Base-by-base conservation (phyloP, 345 rosid species). In the Syzygium aromaticum region DNA sequence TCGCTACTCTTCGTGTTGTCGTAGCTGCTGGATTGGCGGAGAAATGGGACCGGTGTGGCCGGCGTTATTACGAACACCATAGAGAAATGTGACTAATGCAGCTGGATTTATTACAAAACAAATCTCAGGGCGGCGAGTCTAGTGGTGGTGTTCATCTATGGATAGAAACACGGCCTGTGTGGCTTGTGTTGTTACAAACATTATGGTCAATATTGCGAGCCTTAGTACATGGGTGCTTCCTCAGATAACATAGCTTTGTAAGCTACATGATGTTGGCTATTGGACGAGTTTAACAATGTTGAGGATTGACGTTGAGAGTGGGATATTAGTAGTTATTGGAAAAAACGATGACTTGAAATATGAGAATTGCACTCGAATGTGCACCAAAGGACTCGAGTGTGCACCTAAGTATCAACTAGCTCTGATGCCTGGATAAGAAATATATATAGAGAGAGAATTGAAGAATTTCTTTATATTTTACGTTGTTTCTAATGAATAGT, bases 231-330 rank as follows among this genome's bases (percentile, higher is more conserved):
- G 67, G 30, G 67, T 14, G 1, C 13, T 17, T 59, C 30, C 67
- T 59, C 4, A 8, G 2, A 56, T 56, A 22, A 56, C n/a, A 59
- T 11, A 28, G 64, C 15, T 61, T 14, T 61, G 33, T 16, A 61
- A 8, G 13, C 16, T 61, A 61, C 7, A 38, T 7, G 2, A 16
- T 13, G 33, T 61, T n/a, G 15, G 73, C 73, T n/a, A 61, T 6
- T 1, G 5, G 6, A n/a, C 8, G 5, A 3, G 3, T 1, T 4
- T 0, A 30, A 7, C 73, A 61, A 61, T n/a, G 1, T 61, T 61
- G n/a, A 15, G 28, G 73, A 61, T n/a, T 61, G 16, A 61, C 12
- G 73, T 15, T 13, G 15, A 61, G 38, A 61, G 19, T 12, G 17
- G 38, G 33, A 61, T 6, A 61, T 30, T n/a, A n/a, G 73, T 61